Evolutionary conservation across 2,329 filamentous ascomycete genomes (phyloP), one percentile per base, ranked within the genome.

Genomic region (Rhexocercosporidium sp.): DNA sequence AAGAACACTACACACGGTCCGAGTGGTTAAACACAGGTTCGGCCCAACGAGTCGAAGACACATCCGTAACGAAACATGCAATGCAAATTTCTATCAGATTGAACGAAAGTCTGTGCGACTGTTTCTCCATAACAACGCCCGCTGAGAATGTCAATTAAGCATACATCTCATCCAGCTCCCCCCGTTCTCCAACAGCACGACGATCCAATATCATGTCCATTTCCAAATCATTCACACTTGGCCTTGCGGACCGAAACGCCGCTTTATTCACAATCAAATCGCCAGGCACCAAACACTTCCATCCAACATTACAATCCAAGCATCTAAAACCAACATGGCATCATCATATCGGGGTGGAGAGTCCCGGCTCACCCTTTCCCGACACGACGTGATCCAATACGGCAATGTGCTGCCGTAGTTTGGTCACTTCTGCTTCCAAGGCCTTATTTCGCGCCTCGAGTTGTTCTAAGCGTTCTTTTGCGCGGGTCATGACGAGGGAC

Each of bases 381-480:
- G 66, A 56, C 27, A 66, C 69, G 22, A 73, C 64, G 51, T 73
- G 71, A 41, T 73, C 70, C 7, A 71, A 46, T 20, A 73, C 70
- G 5, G 71, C 70, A 47, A 72, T 69, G 31, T 68, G 70, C 59
- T 72, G 71, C 53, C 62, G 46, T 22, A 74, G 56, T 54, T 70
- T 71, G 8, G 62, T 64, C 6, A 74, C 69, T 59, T 72, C 69
- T 49, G 34, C 51, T 49, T 72, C 68, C 2, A 74, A 61, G 12
- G 34, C 25, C 29, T 64, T 66, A 29, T 74, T 74, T 20, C 67
- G 65, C 20, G 68, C 39, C 44, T 71, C 71, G 16, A 74, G 67
- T 59, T 74, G 69, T 41, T 67, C 68, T n/a, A 74, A 64, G 18
- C 72, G 56, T 41, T 71, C 71, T 64, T 72, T 72, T 3, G 72